phyloP scores from a whole-genome alignment of 352 stramenopile species.

The Peronospora destructor region DNA sequence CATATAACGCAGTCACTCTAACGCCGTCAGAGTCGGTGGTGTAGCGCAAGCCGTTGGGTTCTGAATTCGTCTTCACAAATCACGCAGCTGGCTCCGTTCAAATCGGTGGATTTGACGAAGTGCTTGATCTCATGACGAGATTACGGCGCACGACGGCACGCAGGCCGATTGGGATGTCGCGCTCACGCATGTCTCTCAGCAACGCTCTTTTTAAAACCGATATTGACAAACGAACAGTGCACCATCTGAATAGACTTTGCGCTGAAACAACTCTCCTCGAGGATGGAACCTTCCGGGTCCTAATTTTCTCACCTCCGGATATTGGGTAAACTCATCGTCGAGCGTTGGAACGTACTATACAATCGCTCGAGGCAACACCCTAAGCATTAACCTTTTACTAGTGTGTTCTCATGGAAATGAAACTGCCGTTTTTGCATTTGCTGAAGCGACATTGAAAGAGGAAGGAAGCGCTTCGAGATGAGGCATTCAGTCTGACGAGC shows the following conservation, averaged over 20 bases:
- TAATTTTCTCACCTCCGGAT: constrained; percentile 21
- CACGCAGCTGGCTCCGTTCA: constrained; percentile 11
- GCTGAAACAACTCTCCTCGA: constrained; percentile 13
- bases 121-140: background rate
- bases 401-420: background rate
- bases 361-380: background rate
- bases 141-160: constrained; percentile 1
- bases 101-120: constrained; percentile 10
- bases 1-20: background rate
- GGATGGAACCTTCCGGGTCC: constrained; percentile 14
- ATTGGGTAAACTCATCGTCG: constrained; percentile 12
- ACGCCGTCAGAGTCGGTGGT: constrained; percentile 12
- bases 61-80: constrained; percentile 12
- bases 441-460: background rate
- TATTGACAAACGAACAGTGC: constrained; percentile 1
- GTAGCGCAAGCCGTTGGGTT: constrained; percentile 3
- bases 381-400: background rate
- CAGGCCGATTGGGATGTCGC: background rate
- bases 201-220: constrained; percentile 9
- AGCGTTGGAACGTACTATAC: constrained; percentile 1
- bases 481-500: constrained; percentile 21
- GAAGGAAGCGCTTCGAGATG: constrained; percentile 2
- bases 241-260: constrained; percentile 7
- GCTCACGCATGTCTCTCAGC: background rate
- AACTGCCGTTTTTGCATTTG: constrained; percentile 1